A percentile compares a stretch with the other conserved stretches of the same genome.
Conservation (phyloP, 768 basidiomycete genomes). For the Pulveroboletus frians region DNA sequence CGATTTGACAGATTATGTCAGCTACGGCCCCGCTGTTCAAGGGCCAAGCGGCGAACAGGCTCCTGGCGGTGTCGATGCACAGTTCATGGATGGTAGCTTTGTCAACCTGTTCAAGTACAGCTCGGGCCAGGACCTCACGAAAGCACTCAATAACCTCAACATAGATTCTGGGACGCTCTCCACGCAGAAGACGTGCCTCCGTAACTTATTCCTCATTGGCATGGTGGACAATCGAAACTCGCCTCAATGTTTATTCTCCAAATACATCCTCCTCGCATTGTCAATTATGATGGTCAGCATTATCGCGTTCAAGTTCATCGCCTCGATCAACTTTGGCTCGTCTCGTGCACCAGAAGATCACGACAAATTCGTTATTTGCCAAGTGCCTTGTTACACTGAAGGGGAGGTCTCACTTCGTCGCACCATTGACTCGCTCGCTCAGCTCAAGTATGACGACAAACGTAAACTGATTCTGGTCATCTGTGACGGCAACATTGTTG, state of each 20-base stretch:
- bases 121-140: constrained; percentile 79
- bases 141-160: constrained; percentile 54
- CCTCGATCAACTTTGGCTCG: constrained; percentile 78
- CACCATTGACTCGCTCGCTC: constrained; percentile 92
- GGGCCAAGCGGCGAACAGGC: constrained; percentile 47
- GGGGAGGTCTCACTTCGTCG: constrained; percentile 78
- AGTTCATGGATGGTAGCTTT: constrained; percentile 71
- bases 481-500: constrained; percentile 98
- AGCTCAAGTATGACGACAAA: constrained; percentile 97
- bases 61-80: constrained; percentile 36
- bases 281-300: constrained; percentile 91
- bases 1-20: constrained; percentile 79
- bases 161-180: constrained; percentile 57
- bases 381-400: constrained; percentile 98
- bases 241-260: constrained; percentile 86
- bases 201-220: constrained; percentile 90
- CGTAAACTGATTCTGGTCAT: constrained; percentile 89
- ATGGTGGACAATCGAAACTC: constrained; percentile 91
- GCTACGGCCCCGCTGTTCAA: constrained; percentile 53
- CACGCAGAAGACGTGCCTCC: constrained; percentile 80
- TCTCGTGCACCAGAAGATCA: constrained; percentile 86
- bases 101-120: constrained; percentile 71
- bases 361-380: constrained; percentile 96
- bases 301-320: constrained; percentile 95
- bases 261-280: constrained; percentile 84